These are phyloP conservation scores for Russula sp. DNA, from an alignment of 768 basidiomycete genomes.

Conservation along the genomic window DNA sequence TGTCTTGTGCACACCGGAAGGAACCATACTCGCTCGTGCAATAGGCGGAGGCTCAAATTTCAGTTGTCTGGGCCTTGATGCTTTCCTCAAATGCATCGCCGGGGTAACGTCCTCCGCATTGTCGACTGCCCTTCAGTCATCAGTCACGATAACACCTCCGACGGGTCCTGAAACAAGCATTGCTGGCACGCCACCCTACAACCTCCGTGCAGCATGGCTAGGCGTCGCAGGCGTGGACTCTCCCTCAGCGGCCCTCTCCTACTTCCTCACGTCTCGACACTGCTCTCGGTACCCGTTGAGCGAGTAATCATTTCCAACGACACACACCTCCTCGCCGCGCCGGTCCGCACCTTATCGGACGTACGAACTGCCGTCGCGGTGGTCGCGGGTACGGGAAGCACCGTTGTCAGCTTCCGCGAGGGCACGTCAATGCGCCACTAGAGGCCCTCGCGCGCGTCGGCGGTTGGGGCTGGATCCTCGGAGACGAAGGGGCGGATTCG, in stretches of 20 bases:
- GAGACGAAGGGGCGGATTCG: conserved; percentile 72
- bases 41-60: conserved; percentile 81
- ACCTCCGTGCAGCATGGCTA: conserved; percentile 74
- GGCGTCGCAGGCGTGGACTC: conserved; percentile 83
- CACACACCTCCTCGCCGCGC: conserved; percentile 79
- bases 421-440: conserved; percentile 17
- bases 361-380: conserved; percentile 63
- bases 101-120: conserved; percentile 56
- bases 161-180: conserved; percentile 2
- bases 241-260: conserved; percentile 56
- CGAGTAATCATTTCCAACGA: conserved; percentile 72
- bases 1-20: conserved; percentile 57
- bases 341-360: conserved; percentile 60
- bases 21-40: conserved; percentile 64
- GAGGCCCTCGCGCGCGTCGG: conserved; percentile 21
- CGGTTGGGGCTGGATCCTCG: conserved; percentile 27
- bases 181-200: conserved; percentile 32
- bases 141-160: conserved; percentile 18
- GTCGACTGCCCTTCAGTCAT: conserved; percentile 11
- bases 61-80: conserved; percentile 66
- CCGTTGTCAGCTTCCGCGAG: conserved; percentile 62
- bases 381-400: conserved; percentile 81
- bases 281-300: conserved; percentile 56
- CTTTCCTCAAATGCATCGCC: conserved; percentile 54
- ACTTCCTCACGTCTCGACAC: conserved; percentile 49